Conservation (phyloP, 1,284 basidiomycete genomes). For the Heterobasidion occidentale region DNA sequence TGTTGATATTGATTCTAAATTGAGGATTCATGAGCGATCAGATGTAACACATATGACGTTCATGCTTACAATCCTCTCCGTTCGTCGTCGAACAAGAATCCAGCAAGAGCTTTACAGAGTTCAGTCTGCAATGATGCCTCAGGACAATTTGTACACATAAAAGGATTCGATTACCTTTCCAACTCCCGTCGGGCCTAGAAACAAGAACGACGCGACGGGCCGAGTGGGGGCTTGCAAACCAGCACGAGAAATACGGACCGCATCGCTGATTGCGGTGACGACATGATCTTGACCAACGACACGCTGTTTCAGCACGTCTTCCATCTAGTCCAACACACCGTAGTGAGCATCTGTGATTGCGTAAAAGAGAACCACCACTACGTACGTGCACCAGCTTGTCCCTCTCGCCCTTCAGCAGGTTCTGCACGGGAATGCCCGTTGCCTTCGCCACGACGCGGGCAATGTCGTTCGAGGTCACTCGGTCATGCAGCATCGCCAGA, state of each 20-base stretch:
- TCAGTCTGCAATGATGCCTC: constrained; percentile 55
- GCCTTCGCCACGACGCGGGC: constrained; percentile 83
- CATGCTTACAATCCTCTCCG: constrained; percentile 61
- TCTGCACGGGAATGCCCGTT: constrained; percentile 90
- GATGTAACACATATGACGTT: background rate
- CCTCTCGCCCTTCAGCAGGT: constrained; percentile 81
- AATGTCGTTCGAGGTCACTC: constrained; percentile 86
- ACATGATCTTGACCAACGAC: constrained; percentile 90
- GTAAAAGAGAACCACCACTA: constrained; percentile 8
- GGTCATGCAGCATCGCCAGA: constrained; percentile 71
- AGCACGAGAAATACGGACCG: constrained; percentile 85
- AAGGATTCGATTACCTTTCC: constrained; percentile 46
- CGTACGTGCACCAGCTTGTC: constrained; percentile 85
- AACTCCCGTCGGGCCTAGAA: constrained; percentile 85
- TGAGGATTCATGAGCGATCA: background rate
- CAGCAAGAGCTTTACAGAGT: constrained; percentile 79
- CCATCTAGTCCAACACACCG: constrained; percentile 65
- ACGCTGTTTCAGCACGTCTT: constrained; percentile 63
- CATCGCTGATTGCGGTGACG: constrained; percentile 74
- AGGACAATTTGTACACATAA: background rate
- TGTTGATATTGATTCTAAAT: constrained; percentile 78
- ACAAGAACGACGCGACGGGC: constrained; percentile 88
- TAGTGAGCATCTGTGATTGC: constrained; percentile 4
- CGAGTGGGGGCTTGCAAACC: constrained; percentile 82
- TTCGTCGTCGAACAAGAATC: constrained; percentile 85